Evolutionary conservation across 495 filamentous ascomycete species (phyloP), one percentile per base, ranked within the genome.

Genomic region (Penicillium roqueforti): DNA sequence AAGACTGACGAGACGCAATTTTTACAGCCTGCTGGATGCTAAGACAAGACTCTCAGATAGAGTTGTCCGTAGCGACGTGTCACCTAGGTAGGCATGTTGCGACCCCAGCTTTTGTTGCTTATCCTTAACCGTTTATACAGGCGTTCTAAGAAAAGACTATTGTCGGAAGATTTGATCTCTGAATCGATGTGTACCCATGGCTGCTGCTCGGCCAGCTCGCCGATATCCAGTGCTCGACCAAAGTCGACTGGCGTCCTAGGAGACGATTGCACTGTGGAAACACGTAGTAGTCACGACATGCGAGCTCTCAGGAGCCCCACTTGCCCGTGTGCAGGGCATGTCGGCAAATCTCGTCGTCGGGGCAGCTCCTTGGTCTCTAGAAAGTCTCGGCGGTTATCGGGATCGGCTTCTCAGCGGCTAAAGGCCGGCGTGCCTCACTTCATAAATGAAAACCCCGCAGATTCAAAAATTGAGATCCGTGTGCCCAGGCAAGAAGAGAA

Each of bases 131-230:
- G 32, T 36, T 36, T 7, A 36, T 36, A n/a, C 6, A 62, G 62
- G 47, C 59, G 54, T 32, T 55, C 61, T 9, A 58, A 50, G 25
- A 44, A 53, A 46, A 52, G 58, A 29, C 10, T 61, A n/a, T 22
- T 58, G 20, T 62, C 63, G 19, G 55, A 63, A 48, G 61, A 53
- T 1, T 48, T 51, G 16, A 42, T 47, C 6, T 45, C 53, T 13
- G 63, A 54, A 22, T 61, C 65, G 6, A 59, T 59, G 43, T 61
- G 65, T 42, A 62, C 63, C 53, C 62, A 56, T 23, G 52, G 58
- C 7, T 47, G 48, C 32, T 60, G 58, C 34, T 68, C 68, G 4
- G 56, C 57, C 13, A 66, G 56, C 41, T 43, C 55, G 3, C 57
- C 67, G 7, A 51, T 57, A 31, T 55, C 60, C 16, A 51, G 54